Base-by-base conservation (phyloP, 305 asterid species). In the Coffea humblotiana region DNA sequence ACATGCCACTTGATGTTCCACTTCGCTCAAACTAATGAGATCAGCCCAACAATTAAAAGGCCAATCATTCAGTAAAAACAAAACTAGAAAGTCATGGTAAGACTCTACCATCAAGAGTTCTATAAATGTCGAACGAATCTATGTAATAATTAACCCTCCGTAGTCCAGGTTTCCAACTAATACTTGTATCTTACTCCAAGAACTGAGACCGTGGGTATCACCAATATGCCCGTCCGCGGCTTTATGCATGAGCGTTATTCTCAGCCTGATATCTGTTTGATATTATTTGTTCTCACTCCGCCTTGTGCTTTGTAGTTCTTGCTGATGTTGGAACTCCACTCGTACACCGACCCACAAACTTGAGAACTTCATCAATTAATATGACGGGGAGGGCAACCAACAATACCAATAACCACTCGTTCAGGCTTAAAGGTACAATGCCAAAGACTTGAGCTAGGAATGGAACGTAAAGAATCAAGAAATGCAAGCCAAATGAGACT, bases 401-500 rank as follows among this genome's bases (percentile, higher is more conserved):
- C 80, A 94, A 47, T 15, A 93, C 98, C 84, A 94, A 77, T 81
- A 92, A 65, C 99, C 99, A 96, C 84, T 96, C 98, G 15, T 93
- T 91, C 45, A 96, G 75, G 80, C 97, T 96, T 15, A 96, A 88
- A 15, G 98, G 99, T 4, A 96, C 99, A 8, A 96, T 91, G 68
- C 98, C 97, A 23, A 96, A 96, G 37, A 94, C 84, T 80, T 87
- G 91, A 63, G 99, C 98, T 4, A 96, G 94, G 91, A 94, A 93
- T 25, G 98, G 99, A 73, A 94, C 98, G 10, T 96, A 96, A 58
- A 96, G 92, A 77, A 96, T 96, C 91, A 94, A 82, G 87, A 93
- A 93, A 87, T 94, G 98, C 88, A 94, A 54, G 66, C 97, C 98
- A 19, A 94, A 94, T 9, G 98, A 94, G 85, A 91, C 69, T 0